These are phyloP conservation scores for Epipyxis sp. DNA, from an alignment of 108 stramenopile species.

Conservation along the genomic window DNA sequence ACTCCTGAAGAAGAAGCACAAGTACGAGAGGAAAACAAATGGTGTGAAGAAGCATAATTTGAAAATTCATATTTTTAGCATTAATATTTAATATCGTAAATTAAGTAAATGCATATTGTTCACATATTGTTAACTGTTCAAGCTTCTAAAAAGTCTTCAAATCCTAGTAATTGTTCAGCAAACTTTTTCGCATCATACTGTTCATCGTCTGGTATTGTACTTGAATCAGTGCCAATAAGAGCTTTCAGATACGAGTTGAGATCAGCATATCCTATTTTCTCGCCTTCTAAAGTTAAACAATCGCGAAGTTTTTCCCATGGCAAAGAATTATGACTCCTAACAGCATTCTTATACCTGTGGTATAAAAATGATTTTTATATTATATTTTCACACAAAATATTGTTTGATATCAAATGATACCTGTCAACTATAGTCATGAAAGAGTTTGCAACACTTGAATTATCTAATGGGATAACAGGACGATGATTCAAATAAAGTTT, in stretches of 20 bases:
- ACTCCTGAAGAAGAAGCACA: conserved; percentile 99
- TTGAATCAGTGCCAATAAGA: neutral
- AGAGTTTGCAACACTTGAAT: conserved; percentile 36
- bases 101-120: too few species aligned
- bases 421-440: conserved; percentile 40
- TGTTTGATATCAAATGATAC: neutral
- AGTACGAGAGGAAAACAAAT: conserved; percentile 99
- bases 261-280: neutral
- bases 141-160: too few species aligned
- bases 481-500: conserved; percentile 62
- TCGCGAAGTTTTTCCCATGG: neutral
- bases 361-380: neutral
- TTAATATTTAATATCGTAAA: too few species aligned
- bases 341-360: neutral
- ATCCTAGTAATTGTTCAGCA: conserved; percentile 13
- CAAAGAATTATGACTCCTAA: too few species aligned
- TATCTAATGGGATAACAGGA: conserved; percentile 50
- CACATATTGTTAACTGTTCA: too few species aligned
- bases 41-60: conserved; percentile 99
- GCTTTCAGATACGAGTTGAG: neutral
- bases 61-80: too few species aligned
- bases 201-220: neutral
- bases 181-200: neutral
- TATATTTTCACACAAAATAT: neutral
- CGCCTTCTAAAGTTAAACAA: neutral